Conservation (phyloP, 208 protist species). For the Trypanosoma grayi region DNA sequence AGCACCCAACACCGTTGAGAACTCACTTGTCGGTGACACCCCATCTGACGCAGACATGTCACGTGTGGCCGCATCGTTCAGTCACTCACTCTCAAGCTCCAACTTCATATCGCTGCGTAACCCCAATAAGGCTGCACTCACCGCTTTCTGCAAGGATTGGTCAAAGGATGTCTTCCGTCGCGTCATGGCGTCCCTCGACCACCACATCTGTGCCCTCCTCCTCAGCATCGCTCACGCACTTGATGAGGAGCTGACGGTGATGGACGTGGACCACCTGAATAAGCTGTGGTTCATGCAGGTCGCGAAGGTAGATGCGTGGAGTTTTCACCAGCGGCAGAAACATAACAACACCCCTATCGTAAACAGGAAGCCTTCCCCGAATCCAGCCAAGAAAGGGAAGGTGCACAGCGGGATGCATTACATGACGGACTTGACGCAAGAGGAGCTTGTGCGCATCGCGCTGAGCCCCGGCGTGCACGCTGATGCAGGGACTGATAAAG, state of each 20-base stretch:
- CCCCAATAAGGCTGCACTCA: constrained; percentile 3
- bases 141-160: constrained; percentile 39
- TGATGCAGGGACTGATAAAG: background rate
- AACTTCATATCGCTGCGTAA: constrained; percentile 10
- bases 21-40: background rate
- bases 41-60: constrained; percentile 1
- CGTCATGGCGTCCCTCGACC: constrained; percentile 49
- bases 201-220: constrained; percentile 48
- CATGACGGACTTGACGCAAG: background rate
- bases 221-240: constrained; percentile 45
- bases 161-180: constrained; percentile 55
- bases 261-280: constrained; percentile 64
- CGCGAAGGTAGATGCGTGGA: constrained; percentile 23
- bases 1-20: background rate
- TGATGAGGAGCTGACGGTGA: constrained; percentile 42
- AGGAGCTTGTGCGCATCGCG: constrained; percentile 13
- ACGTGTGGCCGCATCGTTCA: background rate
- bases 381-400: background rate
- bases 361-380: background rate
- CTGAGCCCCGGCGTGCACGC: background rate
- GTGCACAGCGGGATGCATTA: background rate
- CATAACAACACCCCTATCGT: background rate
- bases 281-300: constrained; percentile 60
- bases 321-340: constrained; percentile 3
- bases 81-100: constrained; percentile 6